phyloP scores from a whole-genome alignment of 2,329 filamentous ascomycete species.

The Fusarium floridanum region DNA sequence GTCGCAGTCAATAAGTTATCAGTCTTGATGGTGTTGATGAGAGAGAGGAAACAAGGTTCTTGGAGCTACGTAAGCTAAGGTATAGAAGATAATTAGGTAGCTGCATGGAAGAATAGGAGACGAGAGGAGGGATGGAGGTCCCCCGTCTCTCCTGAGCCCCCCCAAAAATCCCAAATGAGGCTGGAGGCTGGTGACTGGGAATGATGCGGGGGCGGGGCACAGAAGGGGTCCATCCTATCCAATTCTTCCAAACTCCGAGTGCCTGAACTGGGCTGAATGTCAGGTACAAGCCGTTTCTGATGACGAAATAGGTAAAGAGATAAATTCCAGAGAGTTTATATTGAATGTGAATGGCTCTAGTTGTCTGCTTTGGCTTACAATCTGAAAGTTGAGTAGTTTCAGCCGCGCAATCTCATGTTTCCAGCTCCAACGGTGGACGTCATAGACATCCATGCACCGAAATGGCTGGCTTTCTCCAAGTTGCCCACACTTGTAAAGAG shows the following conservation, averaged over 20 bases:
- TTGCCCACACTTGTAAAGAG: background rate
- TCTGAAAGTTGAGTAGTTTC: background rate
- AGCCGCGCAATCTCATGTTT: background rate
- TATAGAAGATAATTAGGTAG: background rate
- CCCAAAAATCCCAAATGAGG: conserved; percentile 19
- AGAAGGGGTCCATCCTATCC: conserved; percentile 12
- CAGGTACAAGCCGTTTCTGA: background rate
- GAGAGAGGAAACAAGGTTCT: conserved; percentile 4
- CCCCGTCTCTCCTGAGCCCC: conserved; percentile 36
- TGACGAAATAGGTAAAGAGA: conserved; percentile 6
- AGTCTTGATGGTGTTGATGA: conserved; percentile 3
- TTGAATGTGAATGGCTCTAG: background rate
- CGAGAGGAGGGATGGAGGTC: background rate
- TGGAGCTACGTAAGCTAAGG: conserved; percentile 37
- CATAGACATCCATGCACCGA: background rate
- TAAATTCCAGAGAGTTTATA: background rate
- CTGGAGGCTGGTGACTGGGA: conserved; percentile 29
- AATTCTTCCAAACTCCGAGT: conserved; percentile 7
- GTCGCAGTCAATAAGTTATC: conserved; percentile 17
- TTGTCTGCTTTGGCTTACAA: background rate
- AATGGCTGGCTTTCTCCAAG: background rate
- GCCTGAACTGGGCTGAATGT: background rate
- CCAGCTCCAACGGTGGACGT: background rate
- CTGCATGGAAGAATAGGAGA: conserved; percentile 38
- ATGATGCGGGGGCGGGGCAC: conserved; percentile 46